Conservation (phyloP, 495 filamentous ascomycete species). For the Aspergillus heteromorphus region DNA sequence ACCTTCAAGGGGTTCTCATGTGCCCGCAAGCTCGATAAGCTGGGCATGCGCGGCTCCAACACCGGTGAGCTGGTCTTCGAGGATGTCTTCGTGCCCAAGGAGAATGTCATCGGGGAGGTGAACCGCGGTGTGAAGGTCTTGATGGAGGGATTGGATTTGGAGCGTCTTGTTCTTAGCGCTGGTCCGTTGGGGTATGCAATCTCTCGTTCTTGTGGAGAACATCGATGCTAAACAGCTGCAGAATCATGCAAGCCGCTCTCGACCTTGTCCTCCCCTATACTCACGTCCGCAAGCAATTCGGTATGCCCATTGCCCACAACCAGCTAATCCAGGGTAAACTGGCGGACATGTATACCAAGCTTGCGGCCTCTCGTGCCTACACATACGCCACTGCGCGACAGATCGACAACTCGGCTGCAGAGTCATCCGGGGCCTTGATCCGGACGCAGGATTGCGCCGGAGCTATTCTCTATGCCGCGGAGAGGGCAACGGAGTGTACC, state of each 20-base stretch:
- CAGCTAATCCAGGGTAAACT: conserved; percentile 91
- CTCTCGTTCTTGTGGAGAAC: not conserved
- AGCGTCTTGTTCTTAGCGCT: conserved; percentile 86
- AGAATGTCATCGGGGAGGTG: conserved; percentile 73
- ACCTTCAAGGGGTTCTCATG: conserved; percentile 71
- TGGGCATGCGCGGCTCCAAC: conserved; percentile 96
- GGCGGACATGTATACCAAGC: conserved; percentile 95
- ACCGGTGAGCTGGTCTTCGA: conserved; percentile 94
- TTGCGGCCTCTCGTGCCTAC: conserved; percentile 74
- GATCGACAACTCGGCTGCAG: conserved; percentile 62
- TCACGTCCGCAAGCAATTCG: conserved; percentile 86
- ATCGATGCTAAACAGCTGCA: conserved; percentile 20
- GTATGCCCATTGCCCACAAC: conserved; percentile 80
- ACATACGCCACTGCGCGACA: conserved; percentile 70
- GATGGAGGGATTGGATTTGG: conserved; percentile 94
- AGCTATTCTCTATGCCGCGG: conserved; percentile 88
- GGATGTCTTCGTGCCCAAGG: conserved; percentile 79
- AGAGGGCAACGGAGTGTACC: conserved; percentile 83
- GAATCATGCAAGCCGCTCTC: conserved; percentile 89
- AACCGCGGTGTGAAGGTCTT: conserved; percentile 83
- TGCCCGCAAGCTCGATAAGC: conserved; percentile 90
- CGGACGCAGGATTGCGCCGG: conserved; percentile 91
- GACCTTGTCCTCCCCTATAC: conserved; percentile 87
- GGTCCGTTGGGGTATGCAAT: conserved; percentile 72
- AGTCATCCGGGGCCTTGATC: conserved; percentile 41